phyloP scores from a whole-genome alignment of 768 basidiomycete genomes.

The Rhizopogon vulgaris region DNA sequence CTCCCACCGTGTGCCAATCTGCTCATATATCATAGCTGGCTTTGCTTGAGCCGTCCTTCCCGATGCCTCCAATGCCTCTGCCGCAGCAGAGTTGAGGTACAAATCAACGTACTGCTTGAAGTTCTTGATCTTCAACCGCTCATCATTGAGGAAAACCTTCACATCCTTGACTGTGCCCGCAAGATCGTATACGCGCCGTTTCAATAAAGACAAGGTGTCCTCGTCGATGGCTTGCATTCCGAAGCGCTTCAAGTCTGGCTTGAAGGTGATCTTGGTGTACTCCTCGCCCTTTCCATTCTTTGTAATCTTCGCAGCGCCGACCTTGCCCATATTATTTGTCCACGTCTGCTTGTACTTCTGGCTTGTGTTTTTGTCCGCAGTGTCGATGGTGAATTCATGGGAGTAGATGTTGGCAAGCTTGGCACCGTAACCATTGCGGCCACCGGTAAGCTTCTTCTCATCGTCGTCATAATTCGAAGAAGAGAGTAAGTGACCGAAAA shows the following conservation, averaged over 20 bases:
- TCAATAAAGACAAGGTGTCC: slow-evolving; percentile 82
- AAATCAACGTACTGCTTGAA: slow-evolving; percentile 98
- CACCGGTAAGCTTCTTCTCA: slow-evolving; percentile 97
- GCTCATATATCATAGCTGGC: slow-evolving; percentile 77
- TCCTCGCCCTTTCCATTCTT: slow-evolving; percentile 85
- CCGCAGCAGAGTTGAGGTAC: slow-evolving; percentile 76
- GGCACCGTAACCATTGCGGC: slow-evolving; percentile 97
- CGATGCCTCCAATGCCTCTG: slow-evolving; percentile 59
- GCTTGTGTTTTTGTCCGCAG: slow-evolving; percentile 76
- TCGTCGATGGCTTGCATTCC: slow-evolving; percentile 89
- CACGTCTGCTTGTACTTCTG: slow-evolving; percentile 96
- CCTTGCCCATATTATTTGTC: slow-evolving; percentile 88
- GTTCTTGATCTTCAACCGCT: slow-evolving; percentile 84
- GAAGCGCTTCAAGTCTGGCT: slow-evolving; percentile 87
- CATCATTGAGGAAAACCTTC: slow-evolving; percentile 91
- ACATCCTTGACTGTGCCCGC: slow-evolving; percentile 91
- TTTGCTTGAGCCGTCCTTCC: slow-evolving; percentile 79
- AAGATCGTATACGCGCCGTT: slow-evolving; percentile 94
- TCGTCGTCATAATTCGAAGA: slow-evolving; percentile 98
- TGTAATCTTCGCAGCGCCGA: slow-evolving; percentile 88
- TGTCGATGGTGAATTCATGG: slow-evolving; percentile 91
- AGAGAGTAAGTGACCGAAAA: slow-evolving; percentile 92
- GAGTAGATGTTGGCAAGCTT: slow-evolving; percentile 99
- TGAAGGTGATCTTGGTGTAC: slow-evolving; percentile 89
- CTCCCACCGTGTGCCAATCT: slow-evolving; percentile 82